phyloP scores from a whole-genome alignment of 2,329 filamentous ascomycete species.

The Mollisia scopiformis region DNA sequence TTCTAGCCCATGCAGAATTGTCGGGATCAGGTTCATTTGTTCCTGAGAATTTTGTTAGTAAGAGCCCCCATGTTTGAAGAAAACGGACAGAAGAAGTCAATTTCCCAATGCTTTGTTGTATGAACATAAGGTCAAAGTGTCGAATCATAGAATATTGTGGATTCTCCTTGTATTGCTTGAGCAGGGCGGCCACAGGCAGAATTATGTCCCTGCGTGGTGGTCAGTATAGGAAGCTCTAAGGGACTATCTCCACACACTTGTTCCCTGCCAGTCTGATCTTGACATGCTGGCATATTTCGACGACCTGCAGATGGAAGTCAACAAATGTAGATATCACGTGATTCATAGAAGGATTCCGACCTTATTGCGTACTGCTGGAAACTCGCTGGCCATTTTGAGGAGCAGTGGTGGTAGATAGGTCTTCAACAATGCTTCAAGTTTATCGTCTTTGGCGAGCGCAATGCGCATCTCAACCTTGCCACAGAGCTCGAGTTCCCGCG shows the following conservation, averaged over 20 bases:
- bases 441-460: conserved; percentile 79
- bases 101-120: conserved; percentile 78
- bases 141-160: conserved; percentile 73
- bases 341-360: conserved; percentile 41
- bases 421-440: conserved; percentile 77
- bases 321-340: not conserved
- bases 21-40: conserved; percentile 72
- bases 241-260: conserved; percentile 28
- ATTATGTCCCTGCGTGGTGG: conserved; percentile 54
- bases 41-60: conserved; percentile 49
- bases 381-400: conserved; percentile 82
- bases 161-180: conserved; percentile 86
- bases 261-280: conserved; percentile 53
- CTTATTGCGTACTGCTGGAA: conserved; percentile 79
- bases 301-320: conserved; percentile 48
- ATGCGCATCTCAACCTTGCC: conserved; percentile 78
- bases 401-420: conserved; percentile 81
- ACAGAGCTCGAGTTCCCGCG: conserved; percentile 73
- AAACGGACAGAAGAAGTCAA: conserved; percentile 51
- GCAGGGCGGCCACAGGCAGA: conserved; percentile 79
- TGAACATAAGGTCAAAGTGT: conserved; percentile 86
- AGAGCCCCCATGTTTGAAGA: not conserved
- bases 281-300: conserved; percentile 72
- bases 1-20: conserved; percentile 68
- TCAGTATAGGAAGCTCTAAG: conserved; percentile 1